Percentiles rank a stretch among this genome's conserved stretches.
Conservation (phyloP, 2,329 filamentous ascomycete genomes). For the Neofusicoccum parvum region DNA sequence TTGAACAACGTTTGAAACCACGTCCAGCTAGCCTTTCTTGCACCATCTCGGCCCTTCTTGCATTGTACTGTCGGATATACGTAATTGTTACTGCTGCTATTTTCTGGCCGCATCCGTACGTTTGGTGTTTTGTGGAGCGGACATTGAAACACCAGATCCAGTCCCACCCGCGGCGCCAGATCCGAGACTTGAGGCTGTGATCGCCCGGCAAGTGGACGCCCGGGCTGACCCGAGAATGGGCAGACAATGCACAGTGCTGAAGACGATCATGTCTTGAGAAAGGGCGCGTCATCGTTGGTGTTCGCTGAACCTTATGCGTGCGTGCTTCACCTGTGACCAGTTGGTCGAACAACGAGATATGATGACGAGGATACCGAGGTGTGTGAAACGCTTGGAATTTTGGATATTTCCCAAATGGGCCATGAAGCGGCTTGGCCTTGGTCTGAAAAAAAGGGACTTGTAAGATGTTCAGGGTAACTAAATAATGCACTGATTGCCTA, state of each 20-base stretch:
- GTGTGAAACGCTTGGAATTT: neutral
- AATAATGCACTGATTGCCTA: constrained; percentile 1
- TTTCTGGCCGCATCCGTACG: neutral
- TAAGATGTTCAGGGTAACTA: constrained; percentile 4
- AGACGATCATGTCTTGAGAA: neutral
- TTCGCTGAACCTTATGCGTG: neutral
- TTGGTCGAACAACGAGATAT: constrained; percentile 6
- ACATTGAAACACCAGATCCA: neutral
- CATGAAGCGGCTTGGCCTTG: neutral
- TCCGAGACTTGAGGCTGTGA: neutral
- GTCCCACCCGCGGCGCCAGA: neutral
- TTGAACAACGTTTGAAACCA: neutral
- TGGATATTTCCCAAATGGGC: neutral
- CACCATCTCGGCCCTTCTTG: no score
- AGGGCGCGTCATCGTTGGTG: neutral
- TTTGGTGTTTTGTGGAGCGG: neutral
- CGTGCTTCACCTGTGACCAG: neutral
- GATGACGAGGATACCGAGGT: neutral
- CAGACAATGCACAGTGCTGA: neutral
- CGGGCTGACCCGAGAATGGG: neutral
- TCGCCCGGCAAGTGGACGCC: constrained; percentile 9
- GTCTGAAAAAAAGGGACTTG: neutral
- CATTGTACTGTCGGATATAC: neutral
- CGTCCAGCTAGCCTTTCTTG: no score
- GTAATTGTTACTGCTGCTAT: neutral